Base-by-base conservation (phyloP, 331 rosid species). In the Saraca asoca region DNA sequence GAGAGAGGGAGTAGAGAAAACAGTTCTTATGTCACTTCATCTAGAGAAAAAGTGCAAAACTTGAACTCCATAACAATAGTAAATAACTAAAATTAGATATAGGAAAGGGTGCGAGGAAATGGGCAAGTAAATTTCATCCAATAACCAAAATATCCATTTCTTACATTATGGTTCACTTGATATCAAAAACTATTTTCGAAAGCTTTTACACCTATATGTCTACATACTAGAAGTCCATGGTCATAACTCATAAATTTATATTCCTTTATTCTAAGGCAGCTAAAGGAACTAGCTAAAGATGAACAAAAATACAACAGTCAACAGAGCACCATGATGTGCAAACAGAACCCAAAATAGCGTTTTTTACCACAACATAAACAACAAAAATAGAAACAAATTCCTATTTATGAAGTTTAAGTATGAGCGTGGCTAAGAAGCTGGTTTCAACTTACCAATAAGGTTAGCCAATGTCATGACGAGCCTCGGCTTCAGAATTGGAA, bases 391-490 rank as follows among this genome's bases (percentile, higher is more conserved):
- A 14, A 29, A 48, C 13, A 6, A 73, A 14, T 51, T 37, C 62
- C 1, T 3, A 51, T 9, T 39, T 35, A 16, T 9, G 54, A 39
- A 44, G 17, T 7, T 16, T 34, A 12, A 53, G 55, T 4, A 33
- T 19, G 17, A 3, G 19, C 2, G 38, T 5, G 48, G 31, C 31
- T 3, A 24, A 24, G 31, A 19, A 84, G 74, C 70, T 35, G 78
- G 13, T 24, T 24, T 1, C 31, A 34, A 45, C 45, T 31, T 65
- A 90, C 98, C 96, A 69, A 93, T 86, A 78, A 93, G 95, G 48
- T 88, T 93, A 29, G 95, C 95, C 89, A 90, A 72, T 16, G 87
- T 63, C 97, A 93, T 90, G 60, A 83, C 67, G 61, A 93, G 82
- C 71, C 49, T 88, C 5, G 97, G 97, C 82, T 93, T 93, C 64